Evolutionary conservation across 345 rosid genomes (phyloP), one percentile per base, ranked within the genome.

Genomic region (Camelina hispida): DNA sequence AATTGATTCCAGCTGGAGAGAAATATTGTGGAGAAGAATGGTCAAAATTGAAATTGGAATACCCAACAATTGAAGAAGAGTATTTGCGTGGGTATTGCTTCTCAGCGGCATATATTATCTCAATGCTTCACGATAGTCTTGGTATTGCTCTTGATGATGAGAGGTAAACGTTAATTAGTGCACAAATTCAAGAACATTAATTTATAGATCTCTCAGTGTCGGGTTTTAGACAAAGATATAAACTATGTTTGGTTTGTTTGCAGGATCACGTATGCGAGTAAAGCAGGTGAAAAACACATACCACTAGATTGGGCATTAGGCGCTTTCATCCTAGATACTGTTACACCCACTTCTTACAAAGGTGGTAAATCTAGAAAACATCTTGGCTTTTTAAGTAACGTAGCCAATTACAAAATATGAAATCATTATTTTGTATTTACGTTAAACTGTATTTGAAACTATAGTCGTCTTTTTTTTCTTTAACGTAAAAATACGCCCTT

Each of bases 241-340:
- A 14, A 35, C 46, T 57, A 46, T 44, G 22, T 22, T 48, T 48
- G 32, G 32, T 28, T 55, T 55, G 43, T 16, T 9, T 56, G 69
- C 91, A 88, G 94, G 83, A 83, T 88, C 56, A 60, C 20, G 57
- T 86, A 71, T 71, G 86, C 87, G 10, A 90, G 76, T 77, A 82
- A 80, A 67, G 93, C 85, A 65, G 87, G 83, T 65, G 50, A 23
- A 40, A 32, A 23, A 8, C 78, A 82, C 42, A 81, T 83, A 66
- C 91, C 94, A 16, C 87, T 93, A 23, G 98, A 90, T 68, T 90
- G 96, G 96, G 91, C 98, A 53, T 56, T 87, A 52, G 95, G 98
- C 50, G 93, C 96, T 71, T 93, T 88, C 81, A 90, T 93, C 73
- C 69, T 88, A 83, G 79, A 83, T 40, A 85, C 79, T 78, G 74